phyloP scores from a whole-genome alignment of 1,284 basidiomycete species.

The Meripilus lineatus region DNA sequence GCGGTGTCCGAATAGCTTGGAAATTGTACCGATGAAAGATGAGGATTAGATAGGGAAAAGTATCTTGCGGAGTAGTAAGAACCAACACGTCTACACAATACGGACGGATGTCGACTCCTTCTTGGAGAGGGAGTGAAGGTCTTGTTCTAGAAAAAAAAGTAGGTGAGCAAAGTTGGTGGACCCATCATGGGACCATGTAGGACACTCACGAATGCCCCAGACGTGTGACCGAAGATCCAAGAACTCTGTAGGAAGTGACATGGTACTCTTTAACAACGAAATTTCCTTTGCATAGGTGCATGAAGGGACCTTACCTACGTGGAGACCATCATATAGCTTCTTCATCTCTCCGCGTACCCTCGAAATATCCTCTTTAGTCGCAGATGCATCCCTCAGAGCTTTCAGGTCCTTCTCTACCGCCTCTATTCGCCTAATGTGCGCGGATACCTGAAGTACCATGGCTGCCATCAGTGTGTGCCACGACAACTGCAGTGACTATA shows the following conservation, averaged over 20 bases:
- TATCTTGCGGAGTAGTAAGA: too few species aligned
- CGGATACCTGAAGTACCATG: slow-evolving; percentile 56
- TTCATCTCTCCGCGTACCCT: slow-evolving; percentile 76
- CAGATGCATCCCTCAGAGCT: slow-evolving; percentile 59
- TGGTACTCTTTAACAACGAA: slow-evolving; percentile 5
- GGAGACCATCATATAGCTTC: slow-evolving; percentile 78
- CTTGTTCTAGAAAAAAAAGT: slow-evolving; percentile 57
- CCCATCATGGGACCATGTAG: background rate
- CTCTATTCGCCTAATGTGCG: slow-evolving; percentile 82
- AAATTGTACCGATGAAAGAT: too few species aligned
- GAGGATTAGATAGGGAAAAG: too few species aligned
- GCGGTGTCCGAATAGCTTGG: too few species aligned
- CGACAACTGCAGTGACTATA: slow-evolving; percentile 18
- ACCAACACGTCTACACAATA: slow-evolving; percentile 19
- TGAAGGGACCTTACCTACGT: slow-evolving; percentile 52
- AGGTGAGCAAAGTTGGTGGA: slow-evolving; percentile 11
- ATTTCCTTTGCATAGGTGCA: slow-evolving; percentile 1
- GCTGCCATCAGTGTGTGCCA: background rate
- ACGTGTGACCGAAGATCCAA: slow-evolving; percentile 73
- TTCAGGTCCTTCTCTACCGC: slow-evolving; percentile 86
- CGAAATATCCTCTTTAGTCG: slow-evolving; percentile 76
- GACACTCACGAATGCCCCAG: slow-evolving; percentile 76
- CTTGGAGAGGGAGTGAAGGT: slow-evolving; percentile 69
- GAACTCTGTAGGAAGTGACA: slow-evolving; percentile 46
- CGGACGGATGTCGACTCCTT: slow-evolving; percentile 58